Evolutionary conservation across 176 grass and related monocot genomes (phyloP).

Genomic region (Bothriochloa decipiens): DNA sequence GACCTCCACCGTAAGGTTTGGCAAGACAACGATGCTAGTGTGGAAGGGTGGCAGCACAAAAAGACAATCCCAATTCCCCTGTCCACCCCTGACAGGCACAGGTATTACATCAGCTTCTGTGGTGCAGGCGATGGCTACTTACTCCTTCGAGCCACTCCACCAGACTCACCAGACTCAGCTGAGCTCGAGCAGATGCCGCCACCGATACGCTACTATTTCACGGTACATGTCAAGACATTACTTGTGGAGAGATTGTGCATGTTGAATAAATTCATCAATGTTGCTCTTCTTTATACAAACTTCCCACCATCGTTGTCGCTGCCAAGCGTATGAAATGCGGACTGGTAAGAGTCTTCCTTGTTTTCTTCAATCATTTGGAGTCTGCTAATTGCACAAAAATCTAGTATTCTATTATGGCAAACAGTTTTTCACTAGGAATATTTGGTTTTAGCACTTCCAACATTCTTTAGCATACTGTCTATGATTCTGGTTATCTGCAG

Average conservation of each 20-base stretch:
- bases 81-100: background rate
- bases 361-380: background rate
- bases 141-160: background rate
- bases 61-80: background rate
- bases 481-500: too few relatives aligned
- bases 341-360: background rate
- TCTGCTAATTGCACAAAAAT: too few relatives aligned
- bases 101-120: background rate
- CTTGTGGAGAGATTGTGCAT: background rate
- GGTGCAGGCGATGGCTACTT: background rate
- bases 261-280: background rate
- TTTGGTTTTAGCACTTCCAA: too few relatives aligned
- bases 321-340: slow-evolving; percentile 1
- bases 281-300: background rate
- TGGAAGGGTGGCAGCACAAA: background rate
- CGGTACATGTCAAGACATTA: slow-evolving; percentile 24
- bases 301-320: background rate
- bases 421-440: too few relatives aligned
- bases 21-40: background rate
- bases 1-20: background rate
- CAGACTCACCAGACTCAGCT: too few relatives aligned
- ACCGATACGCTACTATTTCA: background rate
- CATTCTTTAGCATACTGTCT: too few relatives aligned
- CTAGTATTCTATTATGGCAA: too few relatives aligned
- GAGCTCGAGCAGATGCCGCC: background rate